phyloP scores from a whole-genome alignment of 73 alveolate species.

The Tetrahymena thermophila region DNA sequence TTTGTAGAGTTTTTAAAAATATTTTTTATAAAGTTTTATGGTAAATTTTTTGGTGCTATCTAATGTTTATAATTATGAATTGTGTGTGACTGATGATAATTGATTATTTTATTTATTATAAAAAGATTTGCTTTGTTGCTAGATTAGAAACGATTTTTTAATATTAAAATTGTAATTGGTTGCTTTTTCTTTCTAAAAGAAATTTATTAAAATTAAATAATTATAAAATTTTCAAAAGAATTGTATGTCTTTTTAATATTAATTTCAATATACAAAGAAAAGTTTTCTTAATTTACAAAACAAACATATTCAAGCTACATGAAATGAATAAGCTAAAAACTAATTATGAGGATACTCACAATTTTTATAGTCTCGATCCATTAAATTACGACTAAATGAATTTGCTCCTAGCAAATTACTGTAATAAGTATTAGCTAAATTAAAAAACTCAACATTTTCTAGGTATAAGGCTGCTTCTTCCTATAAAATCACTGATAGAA shows the following conservation, averaged over 20 bases:
- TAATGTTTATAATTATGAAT: neutral
- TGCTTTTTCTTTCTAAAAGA: neutral
- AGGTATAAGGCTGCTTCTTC: neutral
- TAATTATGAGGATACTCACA: neutral
- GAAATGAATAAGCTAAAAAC: neutral
- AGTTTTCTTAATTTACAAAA: neutral
- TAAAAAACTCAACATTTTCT: neutral
- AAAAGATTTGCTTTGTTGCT: neutral
- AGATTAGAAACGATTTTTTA: neutral
- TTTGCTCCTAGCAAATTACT: neutral
- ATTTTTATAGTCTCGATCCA: neutral
- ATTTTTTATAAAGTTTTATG: neutral
- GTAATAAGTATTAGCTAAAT: neutral
- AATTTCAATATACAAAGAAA: neutral
- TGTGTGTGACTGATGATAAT: neutral
- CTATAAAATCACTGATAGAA: neutral
- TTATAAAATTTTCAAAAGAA: neutral
- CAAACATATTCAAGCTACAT: neutral
- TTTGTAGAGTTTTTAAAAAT: neutral
- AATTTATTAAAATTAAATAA: neutral
- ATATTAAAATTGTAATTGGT: neutral
- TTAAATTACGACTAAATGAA: neutral
- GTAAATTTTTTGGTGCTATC: neutral
- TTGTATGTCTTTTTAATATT: neutral
- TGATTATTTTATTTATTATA: neutral